Base-by-base conservation (phyloP, 176 grass and related monocot species). In the Triticum monococcum region DNA sequence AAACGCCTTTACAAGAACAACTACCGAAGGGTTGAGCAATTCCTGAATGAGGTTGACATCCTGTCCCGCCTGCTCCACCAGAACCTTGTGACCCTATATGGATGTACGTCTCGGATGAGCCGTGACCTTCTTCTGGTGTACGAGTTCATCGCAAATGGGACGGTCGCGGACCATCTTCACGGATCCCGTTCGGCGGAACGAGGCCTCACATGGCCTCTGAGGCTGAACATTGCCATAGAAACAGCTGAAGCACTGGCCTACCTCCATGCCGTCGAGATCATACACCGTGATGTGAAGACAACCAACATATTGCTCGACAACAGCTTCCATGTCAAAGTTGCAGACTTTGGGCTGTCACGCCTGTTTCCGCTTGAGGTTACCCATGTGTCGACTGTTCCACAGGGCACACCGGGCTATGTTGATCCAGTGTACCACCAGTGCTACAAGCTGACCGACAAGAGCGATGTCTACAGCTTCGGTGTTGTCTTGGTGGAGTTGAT, bases 371-470 rank as follows among this genome's bases (percentile, higher is more conserved):
- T 89, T 17, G 89, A 89, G 52, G 92, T 86, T 26, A 99, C 92
- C 33, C 97, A 99, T 85, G 97, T 99, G n/a, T 97, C 97, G 0
- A 99, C 97, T 4, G 97, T 91, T 4, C 97, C 97, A 32, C 97
- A 99, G 59, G 97, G 97, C 71, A 99, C 94, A 8, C 97, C 97
- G 0, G 97, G 97, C 28, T 99, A 99, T n/a, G 97, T 99, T 1
- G 97, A 99, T 38, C 97, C 97, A 0, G 92, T 94, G 33, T 99
- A 99, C 74, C 77, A 94, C 77, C 90, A 89, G 76, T 97, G 97
- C 87, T 99, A 93, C 71, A 95, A 94, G 87, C 90, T 99, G 50
- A 99, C 97, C 0, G 92, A 96, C 23, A 99, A 99, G 84, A 99
- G 97, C 9, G 97, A 99, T 11, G 97, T 99, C 13, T 99, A 99